Evolutionary conservation across 306 rosid genomes (phyloP).

Genomic region (Medicago truncatula): DNA sequence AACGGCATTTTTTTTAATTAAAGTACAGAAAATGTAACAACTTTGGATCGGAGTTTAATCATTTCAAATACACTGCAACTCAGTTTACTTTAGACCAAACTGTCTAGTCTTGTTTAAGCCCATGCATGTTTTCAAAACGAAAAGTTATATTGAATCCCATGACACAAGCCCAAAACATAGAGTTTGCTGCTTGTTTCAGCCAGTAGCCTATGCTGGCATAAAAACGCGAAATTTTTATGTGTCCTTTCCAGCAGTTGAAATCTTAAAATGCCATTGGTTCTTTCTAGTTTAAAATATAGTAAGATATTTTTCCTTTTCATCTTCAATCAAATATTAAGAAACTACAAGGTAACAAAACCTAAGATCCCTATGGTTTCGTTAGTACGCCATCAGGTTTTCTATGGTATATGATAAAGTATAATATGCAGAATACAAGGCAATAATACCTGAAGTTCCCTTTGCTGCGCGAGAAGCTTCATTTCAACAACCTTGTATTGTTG

Average conservation of each 20-base stretch:
- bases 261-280: constrained; percentile 5
- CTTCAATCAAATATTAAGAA: constrained; percentile 6
- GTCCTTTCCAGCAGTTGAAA: constrained; percentile 1
- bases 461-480: constrained; percentile 99
- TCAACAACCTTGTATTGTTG: constrained; percentile 97
- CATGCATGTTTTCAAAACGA: not conserved
- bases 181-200: not conserved
- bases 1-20: not conserved
- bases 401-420: not conserved
- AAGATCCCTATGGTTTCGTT: constrained; percentile 70
- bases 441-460: constrained; percentile 90
- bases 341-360: constrained; percentile 52
- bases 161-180: constrained; percentile 7
- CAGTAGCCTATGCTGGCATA: constrained; percentile 5
- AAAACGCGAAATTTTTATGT: constrained; percentile 10
- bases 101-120: constrained; percentile 15
- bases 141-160: not conserved
- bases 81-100: not conserved
- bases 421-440: constrained; percentile 7
- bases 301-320: not conserved
- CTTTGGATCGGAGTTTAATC: not conserved
- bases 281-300: constrained; percentile 31
- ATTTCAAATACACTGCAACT: constrained; percentile 28
- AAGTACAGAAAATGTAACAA: constrained; percentile 18
- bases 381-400: not conserved